Base-by-base conservation (phyloP, 2,329 filamentous ascomycete species). In the Aspergillus pseudonomiae region DNA sequence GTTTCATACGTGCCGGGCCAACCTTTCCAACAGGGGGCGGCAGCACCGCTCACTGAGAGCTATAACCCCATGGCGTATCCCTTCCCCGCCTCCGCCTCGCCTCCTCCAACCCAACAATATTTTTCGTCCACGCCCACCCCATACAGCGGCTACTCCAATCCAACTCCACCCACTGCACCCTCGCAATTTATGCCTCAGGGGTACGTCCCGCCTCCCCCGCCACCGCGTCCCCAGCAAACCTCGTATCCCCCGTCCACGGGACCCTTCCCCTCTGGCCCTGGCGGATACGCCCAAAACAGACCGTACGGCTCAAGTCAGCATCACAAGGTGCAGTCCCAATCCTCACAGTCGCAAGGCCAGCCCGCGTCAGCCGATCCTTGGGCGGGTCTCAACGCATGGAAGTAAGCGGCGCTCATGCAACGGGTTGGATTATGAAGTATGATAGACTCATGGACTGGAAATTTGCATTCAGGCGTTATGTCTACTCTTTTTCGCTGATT, bases 381-480 rank as follows among this genome's bases (percentile, higher is more conserved):
- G 89, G 88, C 89, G 19, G 89, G 89, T 5, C 75, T 92, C 68
- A 89, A 85, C 78, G 86, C 85, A 53, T 91, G 89, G 89, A 90
- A 89, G 75, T 91, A 74, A 61, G 55, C 36, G 24, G n/a, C 34
- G n/a, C 16, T 16, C 30, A 39, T 41, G 50, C 28, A 5, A 28
- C 58, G 32, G 32, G 30, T 26, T 28, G 19, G n/a, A 56, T 63
- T 34, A 68, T 62, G 61, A 71, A 62, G 60, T 67, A 71, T 63
- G 69, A 69, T 71, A 71, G 67, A 70, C 63, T 61, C 65, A 58
- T 32, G 48, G 53, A 53, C 26, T 34, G 54, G n/a, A 52, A 16
- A 43, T 57, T 65, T 67, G 66, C 64, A 70, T 69, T 59, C 55
- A 46, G 68, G 70, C 68, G 70, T 62, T 45, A 28, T 10, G 16